A percentile compares a stretch with the other conserved stretches of the same genome.
Conservation (phyloP, 371 early-diverging fungal genomes). For the Rhizopus arrhizus region DNA sequence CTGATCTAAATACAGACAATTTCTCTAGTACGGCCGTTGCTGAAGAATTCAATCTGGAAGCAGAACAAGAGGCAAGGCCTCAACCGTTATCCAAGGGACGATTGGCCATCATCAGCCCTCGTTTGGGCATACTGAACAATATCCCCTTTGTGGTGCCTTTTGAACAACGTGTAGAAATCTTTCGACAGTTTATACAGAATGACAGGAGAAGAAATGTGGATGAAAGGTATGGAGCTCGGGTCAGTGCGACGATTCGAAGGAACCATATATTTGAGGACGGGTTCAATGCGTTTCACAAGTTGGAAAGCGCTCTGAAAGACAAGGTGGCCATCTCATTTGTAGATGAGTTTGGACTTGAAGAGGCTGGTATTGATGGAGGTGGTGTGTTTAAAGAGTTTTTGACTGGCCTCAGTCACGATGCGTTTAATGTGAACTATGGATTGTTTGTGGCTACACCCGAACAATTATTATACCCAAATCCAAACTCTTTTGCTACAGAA, state of each 20-base stretch:
- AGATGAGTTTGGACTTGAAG: constrained; percentile 80
- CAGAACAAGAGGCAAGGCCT: constrained; percentile 14
- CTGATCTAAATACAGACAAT: constrained; percentile 63
- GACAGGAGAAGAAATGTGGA: constrained; percentile 58
- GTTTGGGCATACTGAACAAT: constrained; percentile 73
- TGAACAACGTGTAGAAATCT: constrained; percentile 84
- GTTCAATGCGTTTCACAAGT: constrained; percentile 61
- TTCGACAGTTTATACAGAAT: constrained; percentile 72
- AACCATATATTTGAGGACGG: constrained; percentile 89
- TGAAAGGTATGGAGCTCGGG: constrained; percentile 37
- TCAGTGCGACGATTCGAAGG: constrained; percentile 65
- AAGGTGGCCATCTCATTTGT: constrained; percentile 87
- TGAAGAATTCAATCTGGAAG: constrained; percentile 56
- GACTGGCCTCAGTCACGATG: constrained; percentile 76
- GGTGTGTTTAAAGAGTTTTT: constrained; percentile 83
- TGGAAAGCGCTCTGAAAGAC: constrained; percentile 66
- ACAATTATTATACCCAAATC: constrained; percentile 81
- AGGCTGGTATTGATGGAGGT: constrained; percentile 96
- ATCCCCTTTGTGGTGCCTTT: constrained; percentile 93
- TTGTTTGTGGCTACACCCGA: constrained; percentile 78
- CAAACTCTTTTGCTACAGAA: constrained; percentile 61
- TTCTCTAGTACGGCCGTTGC: constrained; percentile 65
- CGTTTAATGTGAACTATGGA: constrained; percentile 81
- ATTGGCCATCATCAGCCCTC: constrained; percentile 61
- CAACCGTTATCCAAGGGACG: constrained; percentile 29